A percentile compares a stretch with the other conserved stretches of the same genome.
Evolutionary conservation across 139 green algal genomes (phyloP).

Genomic region (Protoeuglena noctilucae): DNA sequence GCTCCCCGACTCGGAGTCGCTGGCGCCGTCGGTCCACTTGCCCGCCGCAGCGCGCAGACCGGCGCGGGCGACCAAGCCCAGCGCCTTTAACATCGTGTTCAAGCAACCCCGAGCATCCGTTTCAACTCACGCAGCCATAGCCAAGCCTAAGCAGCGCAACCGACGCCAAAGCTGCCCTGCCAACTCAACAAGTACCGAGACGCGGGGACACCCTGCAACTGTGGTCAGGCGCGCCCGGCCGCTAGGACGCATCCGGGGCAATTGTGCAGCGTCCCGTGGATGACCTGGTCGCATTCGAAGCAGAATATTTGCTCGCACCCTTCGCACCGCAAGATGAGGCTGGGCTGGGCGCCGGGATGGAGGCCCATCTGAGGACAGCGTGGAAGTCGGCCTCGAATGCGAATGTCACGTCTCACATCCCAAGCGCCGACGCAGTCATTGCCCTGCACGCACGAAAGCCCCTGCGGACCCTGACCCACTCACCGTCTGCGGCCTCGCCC

Average conservation of each 20-base stretch:
- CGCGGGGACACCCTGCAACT: no score
- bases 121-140: no score
- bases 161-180: no score
- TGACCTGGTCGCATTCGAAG: slow-evolving; percentile 81
- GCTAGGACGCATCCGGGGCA: slow-evolving; percentile 74
- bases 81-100: no score
- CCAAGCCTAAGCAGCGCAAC: no score
- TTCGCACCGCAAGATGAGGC: slow-evolving; percentile 34
- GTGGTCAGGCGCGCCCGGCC: no score
- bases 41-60: no score
- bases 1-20: no score
- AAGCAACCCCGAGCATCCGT: no score
- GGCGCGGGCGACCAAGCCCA: no score
- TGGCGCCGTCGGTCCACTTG: no score
- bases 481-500: slow-evolving; percentile 3
- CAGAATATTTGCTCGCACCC: slow-evolving; percentile 70
- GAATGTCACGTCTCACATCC: not conserved
- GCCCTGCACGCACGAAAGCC: not conserved
- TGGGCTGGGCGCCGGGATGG: not conserved
- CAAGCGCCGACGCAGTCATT: not conserved
- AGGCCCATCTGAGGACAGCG: slow-evolving; percentile 1
- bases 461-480: not conserved
- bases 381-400: not conserved
- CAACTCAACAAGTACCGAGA: no score
- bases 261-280: slow-evolving; percentile 87